phyloP scores from a whole-genome alignment of 306 rosid species.

The Glycine tomentella region DNA sequence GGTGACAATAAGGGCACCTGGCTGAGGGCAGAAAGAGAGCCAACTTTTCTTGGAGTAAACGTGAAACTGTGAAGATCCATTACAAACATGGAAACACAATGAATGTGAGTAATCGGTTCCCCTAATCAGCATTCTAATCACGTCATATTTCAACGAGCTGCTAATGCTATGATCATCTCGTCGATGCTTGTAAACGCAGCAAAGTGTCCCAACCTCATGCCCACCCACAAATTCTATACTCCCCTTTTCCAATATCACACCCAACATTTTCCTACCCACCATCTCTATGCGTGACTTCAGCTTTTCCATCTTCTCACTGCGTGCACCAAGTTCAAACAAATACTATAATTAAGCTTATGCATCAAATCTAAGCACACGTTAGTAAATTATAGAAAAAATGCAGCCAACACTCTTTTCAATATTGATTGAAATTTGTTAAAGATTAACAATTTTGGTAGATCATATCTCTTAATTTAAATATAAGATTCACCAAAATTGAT shows the following conservation, averaged over 20 bases:
- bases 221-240: neutral
- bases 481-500: no score
- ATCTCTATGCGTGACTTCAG: conserved; percentile 58
- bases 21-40: conserved; percentile 75
- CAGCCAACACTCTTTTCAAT: no score
- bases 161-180: conserved; percentile 38
- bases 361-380: no score
- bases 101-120: conserved; percentile 86
- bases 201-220: conserved; percentile 57
- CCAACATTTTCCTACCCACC: conserved; percentile 60
- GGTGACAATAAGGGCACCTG: conserved; percentile 70
- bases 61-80: conserved; percentile 78
- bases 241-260: conserved; percentile 41
- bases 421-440: no score
- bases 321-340: neutral
- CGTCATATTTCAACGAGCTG: conserved; percentile 65
- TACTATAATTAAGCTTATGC: no score
- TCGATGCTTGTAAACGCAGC: conserved; percentile 71
- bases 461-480: no score
- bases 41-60: conserved; percentile 88
- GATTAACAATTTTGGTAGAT: no score
- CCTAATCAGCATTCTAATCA: conserved; percentile 83
- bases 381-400: no score
- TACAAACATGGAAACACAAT: conserved; percentile 73
- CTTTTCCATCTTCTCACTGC: conserved; percentile 75